phyloP scores from a whole-genome alignment of 2,329 filamentous ascomycete species.

The Fusarium redolens region DNA sequence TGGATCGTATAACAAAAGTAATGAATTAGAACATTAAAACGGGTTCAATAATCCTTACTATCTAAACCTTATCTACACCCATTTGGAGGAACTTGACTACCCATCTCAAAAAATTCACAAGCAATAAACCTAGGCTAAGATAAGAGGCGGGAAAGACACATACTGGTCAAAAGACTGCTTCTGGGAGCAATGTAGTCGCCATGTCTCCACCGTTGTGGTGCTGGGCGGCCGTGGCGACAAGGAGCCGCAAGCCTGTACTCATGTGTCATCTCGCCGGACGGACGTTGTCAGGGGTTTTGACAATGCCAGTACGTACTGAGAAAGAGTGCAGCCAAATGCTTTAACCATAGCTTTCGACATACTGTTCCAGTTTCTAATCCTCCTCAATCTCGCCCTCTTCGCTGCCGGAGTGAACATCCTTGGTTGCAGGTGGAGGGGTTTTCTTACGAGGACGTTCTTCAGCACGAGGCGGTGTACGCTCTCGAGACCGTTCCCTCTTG shows the following conservation, averaged over 20 bases:
- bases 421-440: constrained; percentile 59
- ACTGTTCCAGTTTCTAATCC: constrained; percentile 56
- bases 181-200: constrained; percentile 31
- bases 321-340: constrained; percentile 26
- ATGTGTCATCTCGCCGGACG: constrained; percentile 46
- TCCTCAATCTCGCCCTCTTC: constrained; percentile 99
- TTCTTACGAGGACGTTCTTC: constrained; percentile 68
- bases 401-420: constrained; percentile 77
- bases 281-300: constrained; percentile 37
- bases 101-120: constrained; percentile 34
- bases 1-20: constrained; percentile 21
- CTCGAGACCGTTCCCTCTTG: constrained; percentile 68
- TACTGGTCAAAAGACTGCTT: constrained; percentile 38
- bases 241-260: constrained; percentile 44
- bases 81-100: constrained; percentile 16
- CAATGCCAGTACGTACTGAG: constrained; percentile 46
- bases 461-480: constrained; percentile 67
- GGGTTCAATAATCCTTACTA: constrained; percentile 2
- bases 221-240: constrained; percentile 32
- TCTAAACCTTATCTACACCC: neutral
- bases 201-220: constrained; percentile 34
- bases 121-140: constrained; percentile 25
- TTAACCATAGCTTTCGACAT: constrained; percentile 10
- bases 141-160: constrained; percentile 35
- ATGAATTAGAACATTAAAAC: constrained; percentile 1